These are phyloP conservation scores for Pseudogymnoascus sp. DNA, from an alignment of 2,329 filamentous ascomycete genomes.

Conservation along the genomic window DNA sequence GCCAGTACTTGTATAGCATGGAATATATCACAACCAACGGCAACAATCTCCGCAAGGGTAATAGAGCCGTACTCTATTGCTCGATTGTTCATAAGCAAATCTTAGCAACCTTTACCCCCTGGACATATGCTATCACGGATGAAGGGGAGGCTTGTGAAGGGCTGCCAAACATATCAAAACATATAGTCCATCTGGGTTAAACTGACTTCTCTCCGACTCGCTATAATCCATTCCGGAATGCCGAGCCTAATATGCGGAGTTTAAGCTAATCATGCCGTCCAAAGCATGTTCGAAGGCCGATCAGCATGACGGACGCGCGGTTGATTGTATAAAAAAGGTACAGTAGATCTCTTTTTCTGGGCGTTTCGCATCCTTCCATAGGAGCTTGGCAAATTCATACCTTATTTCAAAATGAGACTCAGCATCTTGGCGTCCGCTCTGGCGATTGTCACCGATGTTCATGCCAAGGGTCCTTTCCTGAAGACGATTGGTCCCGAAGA, in stretches of 20 bases:
- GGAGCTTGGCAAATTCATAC: background rate
- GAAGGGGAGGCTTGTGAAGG: background rate
- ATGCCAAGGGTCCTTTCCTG: background rate
- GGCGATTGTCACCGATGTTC: background rate
- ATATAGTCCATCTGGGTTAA: background rate
- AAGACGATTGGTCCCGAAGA: background rate
- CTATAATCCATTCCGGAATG: background rate
- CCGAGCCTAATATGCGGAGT: background rate
- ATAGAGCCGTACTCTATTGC: background rate
- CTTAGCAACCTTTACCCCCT: background rate
- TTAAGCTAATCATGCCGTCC: background rate
- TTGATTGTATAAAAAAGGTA: constrained; percentile 1
- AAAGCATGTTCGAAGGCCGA: background rate
- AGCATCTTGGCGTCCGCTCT: background rate
- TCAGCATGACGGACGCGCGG: background rate
- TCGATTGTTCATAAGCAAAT: background rate
- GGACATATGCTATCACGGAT: background rate
- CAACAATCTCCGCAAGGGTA: background rate
- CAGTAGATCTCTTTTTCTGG: background rate
- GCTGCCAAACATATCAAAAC: background rate
- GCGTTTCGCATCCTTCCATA: background rate
- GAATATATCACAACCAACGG: background rate
- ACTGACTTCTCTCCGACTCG: background rate
- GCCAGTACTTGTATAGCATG: too few relatives aligned
- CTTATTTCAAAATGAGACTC: constrained; percentile 5